Evolutionary conservation across 768 basidiomycete species (phyloP), one percentile per base, ranked within the genome.

Genomic region (Calocera viscosa): DNA sequence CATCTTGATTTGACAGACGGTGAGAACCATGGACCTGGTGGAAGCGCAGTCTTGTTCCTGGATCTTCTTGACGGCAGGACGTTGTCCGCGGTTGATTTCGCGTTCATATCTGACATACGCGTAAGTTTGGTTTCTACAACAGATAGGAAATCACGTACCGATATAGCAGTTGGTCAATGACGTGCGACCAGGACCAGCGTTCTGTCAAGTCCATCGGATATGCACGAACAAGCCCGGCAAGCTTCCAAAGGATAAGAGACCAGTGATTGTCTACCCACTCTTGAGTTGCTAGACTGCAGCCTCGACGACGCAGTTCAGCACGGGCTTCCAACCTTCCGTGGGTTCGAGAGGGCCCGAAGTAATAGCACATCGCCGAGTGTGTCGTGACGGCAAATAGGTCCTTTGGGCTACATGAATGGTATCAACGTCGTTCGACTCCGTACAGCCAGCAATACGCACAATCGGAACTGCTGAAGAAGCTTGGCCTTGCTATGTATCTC

Each of bases 251-350:
- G 33, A 98, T 84, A 49, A 94, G 77, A 11, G 78, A 75, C 90
- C 93, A 99, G 71, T 96, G 94, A 72, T 97, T 97, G 64, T 89
- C 83, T 0, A 96, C 86, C 96, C 96, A 99, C 26, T 80, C 76
- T 69, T 84, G 79, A 8, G 86, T 89, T 1, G 84, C 89, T 26
- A 91, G 80, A 1, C 72, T 74, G 69, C 91, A 94, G 0, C 88
- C 90, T 10, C 73, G 77, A 26, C 75, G 74, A 2, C 80, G 76
- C 11, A 93, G 76, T 67, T 84, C 79, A 28, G 81, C 74, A 19
- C 88, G 76, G 1, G 85, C 88, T 14, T 60, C 53, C 24, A 60
- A 2, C 43, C 43, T 5, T 38, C 35, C 35, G 7, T 38, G 35
- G 7, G 35, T 14, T 38, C 14, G 35, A 38, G 5, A 5, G 35